Base-by-base conservation (phyloP, 768 basidiomycete genomes). In the Lepiota venenata region DNA sequence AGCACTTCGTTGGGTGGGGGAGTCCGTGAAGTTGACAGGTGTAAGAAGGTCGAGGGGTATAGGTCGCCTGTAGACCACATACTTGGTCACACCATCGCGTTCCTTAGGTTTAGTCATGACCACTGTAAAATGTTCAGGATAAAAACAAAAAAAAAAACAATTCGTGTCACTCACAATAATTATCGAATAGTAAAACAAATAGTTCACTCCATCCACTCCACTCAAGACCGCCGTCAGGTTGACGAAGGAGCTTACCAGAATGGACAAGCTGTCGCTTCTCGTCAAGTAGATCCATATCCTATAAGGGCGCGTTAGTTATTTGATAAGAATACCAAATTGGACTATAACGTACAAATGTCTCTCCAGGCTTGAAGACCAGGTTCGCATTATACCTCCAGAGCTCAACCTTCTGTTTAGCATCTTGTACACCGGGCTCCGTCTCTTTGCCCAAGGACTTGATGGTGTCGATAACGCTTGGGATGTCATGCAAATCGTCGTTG, bases 31-130 rank as follows among this genome's bases (percentile, higher is more conserved):
- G 66, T 84, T 87, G 43, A 88, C 84, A 9, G 95, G 75, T 5
- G 87, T 84, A 20, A 98, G 74, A 3, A 99, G 77, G 61, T 96
- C 94, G 58, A 98, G 74, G 4, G 96, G 95, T 47, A 98, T 91
- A 0, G 96, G 95, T 64, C 89, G 74, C 59, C 87, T 80, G 64
- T 84, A 83, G 57, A 95, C 85, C 42, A 84, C 77, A 61, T 92
- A 94, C 66, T 86, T 91, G 1, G 78, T 85, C 12, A 84, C 61
- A 1, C 85, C 85, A 48, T 90, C 85, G 60, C 80, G 85, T 32
- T 57, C 59, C 32, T 58, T 61, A 36, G 56, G 43, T 66, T 91
- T 91, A 3, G 91, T 92, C 78, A 92, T 81, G 25, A 94, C 90
- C 64, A 95, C 93, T 93, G 60, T 11, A 38, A 25, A 56, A 43